These are phyloP conservation scores for Pseudevernia furfuracea DNA, from an alignment of 495 filamentous ascomycete genomes.

Conservation along the genomic window DNA sequence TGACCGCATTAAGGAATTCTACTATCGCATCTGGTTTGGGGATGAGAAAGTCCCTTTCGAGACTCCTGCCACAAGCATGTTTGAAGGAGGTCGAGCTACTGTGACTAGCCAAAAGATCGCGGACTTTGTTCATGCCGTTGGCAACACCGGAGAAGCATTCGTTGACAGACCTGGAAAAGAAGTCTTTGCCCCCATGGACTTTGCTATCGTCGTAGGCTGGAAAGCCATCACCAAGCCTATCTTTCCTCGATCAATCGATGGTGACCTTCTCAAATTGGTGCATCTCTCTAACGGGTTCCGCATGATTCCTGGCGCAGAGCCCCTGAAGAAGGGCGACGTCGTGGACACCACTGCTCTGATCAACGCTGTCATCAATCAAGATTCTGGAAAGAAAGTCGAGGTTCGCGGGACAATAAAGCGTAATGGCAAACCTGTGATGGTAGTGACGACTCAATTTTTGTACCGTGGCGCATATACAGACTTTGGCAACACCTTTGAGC, in stretches of 20 bases:
- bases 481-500: constrained; percentile 96
- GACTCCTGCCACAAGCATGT: constrained; percentile 70
- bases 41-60: constrained; percentile 78
- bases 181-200: constrained; percentile 96
- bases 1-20: constrained; percentile 95
- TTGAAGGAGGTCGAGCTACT: constrained; percentile 76
- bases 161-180: constrained; percentile 93
- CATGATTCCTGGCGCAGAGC: constrained; percentile 93
- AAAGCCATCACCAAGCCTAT: constrained; percentile 98
- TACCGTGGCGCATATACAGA: constrained; percentile 90
- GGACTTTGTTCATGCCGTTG: constrained; percentile 96
- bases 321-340: constrained; percentile 87
- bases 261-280: constrained; percentile 88
- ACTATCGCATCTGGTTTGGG: constrained; percentile 95
- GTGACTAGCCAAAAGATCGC: constrained; percentile 90
- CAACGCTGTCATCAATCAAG: constrained; percentile 96
- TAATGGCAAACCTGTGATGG: constrained; percentile 86
- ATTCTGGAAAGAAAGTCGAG: constrained; percentile 98
- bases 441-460: constrained; percentile 95
- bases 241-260: constrained; percentile 90
- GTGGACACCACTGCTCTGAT: constrained; percentile 90
- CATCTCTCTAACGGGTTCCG: constrained; percentile 96
- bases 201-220: constrained; percentile 97
- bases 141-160: constrained; percentile 97
- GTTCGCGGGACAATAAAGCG: constrained; percentile 92